Evolutionary conservation across 352 stramenopile genomes (phyloP), one percentile per base, ranked within the genome.

Genomic region (Pythium diclinum): DNA sequence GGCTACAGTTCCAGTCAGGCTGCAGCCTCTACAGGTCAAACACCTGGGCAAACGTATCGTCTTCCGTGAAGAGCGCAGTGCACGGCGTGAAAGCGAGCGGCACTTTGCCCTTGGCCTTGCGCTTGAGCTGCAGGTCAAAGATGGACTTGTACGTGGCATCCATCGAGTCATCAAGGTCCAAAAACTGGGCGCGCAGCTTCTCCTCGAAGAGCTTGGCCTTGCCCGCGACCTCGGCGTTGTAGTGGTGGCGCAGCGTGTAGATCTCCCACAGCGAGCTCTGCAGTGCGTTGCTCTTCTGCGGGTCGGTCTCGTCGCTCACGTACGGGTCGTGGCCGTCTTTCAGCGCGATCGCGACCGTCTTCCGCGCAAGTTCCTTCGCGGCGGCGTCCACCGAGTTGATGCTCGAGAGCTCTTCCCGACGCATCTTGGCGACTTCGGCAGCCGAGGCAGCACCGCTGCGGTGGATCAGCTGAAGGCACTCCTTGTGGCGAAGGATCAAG

Each of bases 241-340:
- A 98, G 78, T 99, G 96, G 23, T 90, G 73, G 72, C 93, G 90
- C 73, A 99, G 91, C 16, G 92, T 96, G 56, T 87, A 78, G 32
- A 99, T 73, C 76, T 99, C 96, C 96, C 96, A 99, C 33, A 99
- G 72, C 34, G 89, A 98, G 59, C 87, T 98, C 77, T 98, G 89
- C 60, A 99, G 74, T 6, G 88, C 87, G 61, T 89, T 80, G 60
- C 78, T 81, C 68, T 87, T 79, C 32, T 80, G 69, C 25, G 85
- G 87, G 57, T 95, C 85, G 28, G 77, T 67, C 63, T 86, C 80
- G 19, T 89, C 79, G 52, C 74, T 87, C 58, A 82, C 58, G 66
- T 92, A 96, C 63, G 87, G 87, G 54, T 96, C 88, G 63, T 90
- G 71, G 13, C 83, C 83, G 56, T 92, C 75, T 75, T 90, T 87